Conservation (phyloP, 1,284 basidiomycete species). For the Taiwanofungus camphoratus region DNA sequence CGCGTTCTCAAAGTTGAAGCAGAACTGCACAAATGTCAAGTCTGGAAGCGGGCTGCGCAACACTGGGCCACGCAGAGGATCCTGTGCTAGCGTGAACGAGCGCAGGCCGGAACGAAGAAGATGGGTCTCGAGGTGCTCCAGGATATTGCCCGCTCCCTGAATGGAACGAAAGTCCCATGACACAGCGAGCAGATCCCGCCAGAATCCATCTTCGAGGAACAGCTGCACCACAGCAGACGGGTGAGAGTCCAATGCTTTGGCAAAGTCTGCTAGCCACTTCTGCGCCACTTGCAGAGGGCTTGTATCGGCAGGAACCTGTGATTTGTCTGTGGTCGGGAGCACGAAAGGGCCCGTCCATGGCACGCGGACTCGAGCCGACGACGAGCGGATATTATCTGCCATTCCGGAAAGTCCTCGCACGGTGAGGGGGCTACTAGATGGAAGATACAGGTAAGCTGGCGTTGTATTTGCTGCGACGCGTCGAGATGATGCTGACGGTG, state of each 20-base stretch:
- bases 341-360: not conserved
- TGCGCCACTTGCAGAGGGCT: not conserved
- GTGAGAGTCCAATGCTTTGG: not conserved
- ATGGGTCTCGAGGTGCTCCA: conserved; percentile 36
- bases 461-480: too few relatives aligned
- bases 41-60: conserved; percentile 33
- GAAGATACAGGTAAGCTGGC: too few relatives aligned
- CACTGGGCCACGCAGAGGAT: conserved; percentile 31
- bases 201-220: conserved; percentile 39
- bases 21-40: conserved; percentile 45
- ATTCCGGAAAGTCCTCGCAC: too few relatives aligned
- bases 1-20: conserved; percentile 48
- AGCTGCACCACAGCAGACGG: conserved; percentile 14
- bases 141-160: conserved; percentile 36
- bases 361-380: not conserved
- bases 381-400: not conserved
- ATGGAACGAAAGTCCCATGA: conserved; percentile 61
- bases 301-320: not conserved
- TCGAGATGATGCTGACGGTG: conserved; percentile 71
- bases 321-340: not conserved
- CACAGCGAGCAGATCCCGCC: conserved; percentile 51
- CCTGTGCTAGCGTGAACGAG: conserved; percentile 32
- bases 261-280: not conserved
- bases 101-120: conserved; percentile 32
- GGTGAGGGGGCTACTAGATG: too few relatives aligned